phyloP scores from a whole-genome alignment of 768 basidiomycete species.

The Leccinellum luteum region DNA sequence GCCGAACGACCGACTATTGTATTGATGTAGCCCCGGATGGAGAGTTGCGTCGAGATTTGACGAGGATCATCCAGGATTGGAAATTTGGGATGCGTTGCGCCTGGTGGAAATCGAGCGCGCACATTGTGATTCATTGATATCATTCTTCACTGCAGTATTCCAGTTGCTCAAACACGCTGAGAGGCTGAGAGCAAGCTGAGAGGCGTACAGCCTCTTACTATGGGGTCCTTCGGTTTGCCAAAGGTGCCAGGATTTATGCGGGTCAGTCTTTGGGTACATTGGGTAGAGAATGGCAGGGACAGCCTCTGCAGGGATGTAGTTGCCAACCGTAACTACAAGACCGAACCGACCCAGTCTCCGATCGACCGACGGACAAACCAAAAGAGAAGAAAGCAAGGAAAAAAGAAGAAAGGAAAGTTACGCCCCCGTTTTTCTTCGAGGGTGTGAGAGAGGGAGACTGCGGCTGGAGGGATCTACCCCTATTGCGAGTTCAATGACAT shows the following conservation, averaged over 20 bases:
- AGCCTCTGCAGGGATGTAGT: neutral
- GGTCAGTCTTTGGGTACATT: no score
- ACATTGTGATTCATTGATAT: neutral
- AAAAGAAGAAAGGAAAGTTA: neutral
- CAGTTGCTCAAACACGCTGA: no score
- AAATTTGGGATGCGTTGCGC: neutral
- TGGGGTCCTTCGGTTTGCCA: no score
- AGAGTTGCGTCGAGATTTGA: neutral
- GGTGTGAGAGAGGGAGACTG: neutral
- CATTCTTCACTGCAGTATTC: neutral
- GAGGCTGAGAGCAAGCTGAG: no score
- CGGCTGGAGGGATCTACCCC: neutral
- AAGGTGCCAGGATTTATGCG: no score
- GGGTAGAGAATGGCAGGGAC: no score
- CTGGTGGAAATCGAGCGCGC: neutral
- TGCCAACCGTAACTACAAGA: neutral
- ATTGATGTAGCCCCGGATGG: neutral
- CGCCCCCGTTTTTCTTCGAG: neutral
- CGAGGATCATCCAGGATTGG: neutral
- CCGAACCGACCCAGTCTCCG: neutral
- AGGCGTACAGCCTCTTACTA: no score
- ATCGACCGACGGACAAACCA: neutral
- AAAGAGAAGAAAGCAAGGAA: neutral
- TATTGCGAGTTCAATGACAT: neutral
- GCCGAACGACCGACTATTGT: neutral